A percentile compares a stretch with the other conserved stretches of the same genome.
These are phyloP conservation scores for Hygrophila difformis DNA, from an alignment of 257 asterid genomes.

Conservation along the genomic window DNA sequence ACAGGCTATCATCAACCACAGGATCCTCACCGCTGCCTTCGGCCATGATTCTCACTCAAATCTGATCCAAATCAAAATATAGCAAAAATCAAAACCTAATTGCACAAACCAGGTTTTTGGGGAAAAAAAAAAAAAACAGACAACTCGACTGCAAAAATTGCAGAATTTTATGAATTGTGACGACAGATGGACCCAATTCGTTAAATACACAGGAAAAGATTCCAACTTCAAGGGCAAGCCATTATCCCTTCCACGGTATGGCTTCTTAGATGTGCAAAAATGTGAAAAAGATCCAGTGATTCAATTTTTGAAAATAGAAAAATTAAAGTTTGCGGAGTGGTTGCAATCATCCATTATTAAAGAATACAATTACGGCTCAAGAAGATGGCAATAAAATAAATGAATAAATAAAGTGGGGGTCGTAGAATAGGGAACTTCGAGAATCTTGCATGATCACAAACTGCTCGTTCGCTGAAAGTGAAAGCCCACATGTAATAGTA, in stretches of 20 bases:
- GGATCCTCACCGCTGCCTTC: slow-evolving; percentile 37
- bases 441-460: slow-evolving; percentile 62
- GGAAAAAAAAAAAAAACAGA: not conserved
- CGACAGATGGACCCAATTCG: slow-evolving; percentile 10
- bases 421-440: slow-evolving; percentile 27
- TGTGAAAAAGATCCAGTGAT: slow-evolving; percentile 12
- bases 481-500: slow-evolving; percentile 33
- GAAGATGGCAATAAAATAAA: slow-evolving; percentile 22
- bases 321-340: slow-evolving; percentile 40
- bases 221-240: slow-evolving; percentile 10
- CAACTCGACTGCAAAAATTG: not conserved
- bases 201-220: slow-evolving; percentile 12
- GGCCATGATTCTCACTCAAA: slow-evolving; percentile 44
- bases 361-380: slow-evolving; percentile 18
- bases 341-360: slow-evolving; percentile 32
- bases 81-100: too few species aligned
- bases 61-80: not conserved
- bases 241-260: slow-evolving; percentile 23
- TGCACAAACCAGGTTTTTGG: too few species aligned
- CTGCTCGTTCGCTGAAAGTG: slow-evolving; percentile 32
- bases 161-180: not conserved
- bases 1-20: slow-evolving; percentile 22
- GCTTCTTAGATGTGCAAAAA: slow-evolving; percentile 29
- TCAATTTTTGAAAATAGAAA: slow-evolving; percentile 16
- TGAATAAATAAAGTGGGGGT: slow-evolving; percentile 15